phyloP scores from a whole-genome alignment of 2,329 filamentous ascomycete genomes.

The Aspergillus vadensis region DNA sequence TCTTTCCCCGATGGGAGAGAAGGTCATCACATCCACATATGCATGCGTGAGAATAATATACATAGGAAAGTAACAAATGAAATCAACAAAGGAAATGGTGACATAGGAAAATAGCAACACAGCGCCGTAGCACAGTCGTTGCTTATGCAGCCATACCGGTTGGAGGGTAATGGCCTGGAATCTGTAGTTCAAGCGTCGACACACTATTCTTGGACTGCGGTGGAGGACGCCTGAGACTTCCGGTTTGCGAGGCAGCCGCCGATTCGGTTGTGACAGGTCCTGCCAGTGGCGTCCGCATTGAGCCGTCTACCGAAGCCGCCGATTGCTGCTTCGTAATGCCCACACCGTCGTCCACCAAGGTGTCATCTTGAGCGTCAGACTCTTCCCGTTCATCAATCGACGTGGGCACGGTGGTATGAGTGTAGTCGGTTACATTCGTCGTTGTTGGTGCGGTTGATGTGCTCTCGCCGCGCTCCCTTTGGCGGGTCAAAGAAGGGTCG shows the following conservation, averaged over 20 bases:
- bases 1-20: neutral
- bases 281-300: neutral
- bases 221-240: slow-evolving; percentile 15
- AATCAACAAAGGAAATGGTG: neutral
- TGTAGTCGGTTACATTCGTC: slow-evolving; percentile 36
- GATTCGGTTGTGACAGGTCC: slow-evolving; percentile 10
- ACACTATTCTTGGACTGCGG: slow-evolving; percentile 31
- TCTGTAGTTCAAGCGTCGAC: slow-evolving; percentile 36
- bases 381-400: slow-evolving; percentile 32
- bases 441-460: slow-evolving; percentile 38
- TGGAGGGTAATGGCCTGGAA: slow-evolving; percentile 40
- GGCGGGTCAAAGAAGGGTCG: slow-evolving; percentile 14
- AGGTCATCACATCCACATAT: neutral
- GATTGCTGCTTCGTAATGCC: slow-evolving; percentile 6
- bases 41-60: neutral
- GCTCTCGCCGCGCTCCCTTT: slow-evolving; percentile 32
- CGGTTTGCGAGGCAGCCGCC: slow-evolving; percentile 1
- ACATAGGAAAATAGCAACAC: slow-evolving; percentile 1
- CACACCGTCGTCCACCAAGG: slow-evolving; percentile 15
- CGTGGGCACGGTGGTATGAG: slow-evolving; percentile 37
- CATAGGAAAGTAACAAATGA: slow-evolving; percentile 3
- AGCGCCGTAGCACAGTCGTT: neutral
- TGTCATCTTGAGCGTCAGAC: slow-evolving; percentile 3
- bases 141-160: slow-evolving; percentile 33
- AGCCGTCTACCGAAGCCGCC: neutral